A percentile compares a stretch with the other conserved stretches of the same genome.
These are phyloP conservation scores for Ochetophila trinervis DNA, from an alignment of 306 rosid species.

Conservation along the genomic window DNA sequence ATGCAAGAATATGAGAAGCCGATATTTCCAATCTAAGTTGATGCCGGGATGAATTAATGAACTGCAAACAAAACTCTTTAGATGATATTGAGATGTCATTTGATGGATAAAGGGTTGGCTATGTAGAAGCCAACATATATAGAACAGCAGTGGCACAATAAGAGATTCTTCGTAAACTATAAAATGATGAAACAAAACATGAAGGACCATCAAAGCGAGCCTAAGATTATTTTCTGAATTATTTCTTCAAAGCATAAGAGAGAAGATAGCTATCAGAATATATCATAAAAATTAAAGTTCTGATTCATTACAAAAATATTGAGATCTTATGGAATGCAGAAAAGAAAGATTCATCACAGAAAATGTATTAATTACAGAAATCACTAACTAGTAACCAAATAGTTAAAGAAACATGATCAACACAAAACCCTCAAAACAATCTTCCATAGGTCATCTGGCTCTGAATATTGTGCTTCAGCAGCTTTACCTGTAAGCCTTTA, in stretches of 20 bases:
- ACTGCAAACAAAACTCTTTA: no score
- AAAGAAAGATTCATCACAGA: background rate
- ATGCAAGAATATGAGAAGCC: no score
- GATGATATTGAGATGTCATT: no score
- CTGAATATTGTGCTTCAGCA: background rate
- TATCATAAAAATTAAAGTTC: background rate
- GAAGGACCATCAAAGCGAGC: background rate
- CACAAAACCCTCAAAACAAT: constrained; percentile 14
- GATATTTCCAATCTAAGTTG: no score
- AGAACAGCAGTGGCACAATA: no score
- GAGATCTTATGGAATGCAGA: background rate
- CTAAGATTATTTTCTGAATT: background rate
- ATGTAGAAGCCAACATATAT: no score
- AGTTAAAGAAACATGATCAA: constrained; percentile 12
- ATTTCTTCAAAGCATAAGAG: background rate
- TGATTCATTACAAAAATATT: background rate
- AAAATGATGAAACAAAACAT: no score
- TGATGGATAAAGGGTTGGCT: no score
- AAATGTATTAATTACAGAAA: constrained; percentile 5
- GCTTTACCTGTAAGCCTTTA: constrained; percentile 1
- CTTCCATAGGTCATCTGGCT: background rate
- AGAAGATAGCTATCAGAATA: background rate
- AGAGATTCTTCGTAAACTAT: no score
- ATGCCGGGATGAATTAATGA: no score
- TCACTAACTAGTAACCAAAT: background rate